A percentile compares a stretch with the other conserved stretches of the same genome.
Conservation (phyloP, 1,284 basidiomycete species). For the Porodaedalea pini region DNA sequence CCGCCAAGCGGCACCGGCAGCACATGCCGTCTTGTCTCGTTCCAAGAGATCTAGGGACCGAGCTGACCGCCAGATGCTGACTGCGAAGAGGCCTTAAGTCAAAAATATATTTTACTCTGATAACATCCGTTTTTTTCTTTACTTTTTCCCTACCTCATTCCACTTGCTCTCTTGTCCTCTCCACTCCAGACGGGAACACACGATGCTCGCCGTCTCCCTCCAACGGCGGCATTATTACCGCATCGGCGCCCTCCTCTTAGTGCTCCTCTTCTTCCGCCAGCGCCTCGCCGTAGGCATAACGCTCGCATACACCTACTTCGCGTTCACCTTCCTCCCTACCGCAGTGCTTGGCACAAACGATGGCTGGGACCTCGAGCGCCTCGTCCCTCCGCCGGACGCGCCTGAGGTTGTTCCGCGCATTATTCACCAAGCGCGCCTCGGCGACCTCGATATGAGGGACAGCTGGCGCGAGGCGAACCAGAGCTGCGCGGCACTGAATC, state of each 20-base stretch:
- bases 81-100: neutral
- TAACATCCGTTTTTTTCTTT: neutral
- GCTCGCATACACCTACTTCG: conserved; percentile 8
- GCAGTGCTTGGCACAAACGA: conserved; percentile 2
- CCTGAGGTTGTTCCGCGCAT: conserved; percentile 13
- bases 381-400: conserved; percentile 3
- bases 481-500: conserved; percentile 1
- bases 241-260: neutral
- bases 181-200: neutral
- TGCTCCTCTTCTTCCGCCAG: conserved; percentile 5
- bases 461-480: conserved; percentile 4
- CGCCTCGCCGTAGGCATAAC: neutral
- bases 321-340: conserved; percentile 8
- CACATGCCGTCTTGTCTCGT: neutral
- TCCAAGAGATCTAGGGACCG: neutral
- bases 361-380: conserved; percentile 11
- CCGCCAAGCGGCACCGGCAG: neutral
- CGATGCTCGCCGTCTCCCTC: conserved; percentile 5
- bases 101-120: neutral
- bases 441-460: conserved; percentile 12
- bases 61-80: neutral
- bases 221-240: conserved; percentile 8
- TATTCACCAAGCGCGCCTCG: conserved; percentile 11
- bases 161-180: neutral
- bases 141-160: neutral